Base-by-base conservation (phyloP, 371 early-diverging fungal species). In the Phascolomyces articulosus region DNA sequence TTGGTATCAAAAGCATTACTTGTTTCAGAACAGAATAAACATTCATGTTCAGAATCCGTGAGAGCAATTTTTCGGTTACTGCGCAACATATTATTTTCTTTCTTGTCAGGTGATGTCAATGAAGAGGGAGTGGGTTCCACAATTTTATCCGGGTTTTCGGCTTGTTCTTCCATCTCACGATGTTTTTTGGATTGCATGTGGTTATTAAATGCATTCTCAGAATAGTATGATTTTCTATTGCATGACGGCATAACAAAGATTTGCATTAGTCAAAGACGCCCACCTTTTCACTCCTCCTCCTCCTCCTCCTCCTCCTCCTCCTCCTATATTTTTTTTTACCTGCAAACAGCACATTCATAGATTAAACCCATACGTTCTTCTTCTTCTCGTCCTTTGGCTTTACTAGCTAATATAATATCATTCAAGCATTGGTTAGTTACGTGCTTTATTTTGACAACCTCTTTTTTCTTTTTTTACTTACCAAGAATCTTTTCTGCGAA, bases 121-220 rank as follows among this genome's bases (percentile, higher is more conserved):
- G n/a, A n/a, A n/a, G n/a, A n/a, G n/a, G n/a, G n/a, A n/a, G n/a
- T n/a, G n/a, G n/a, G n/a, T n/a, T n/a, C n/a, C n/a, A n/a, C n/a
- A n/a, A n/a, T n/a, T n/a, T n/a, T n/a, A n/a, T n/a, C n/a, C n/a
- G 16, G 54, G 24, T 8, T 4, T 53, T 53, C 55, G 10, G 41
- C 41, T 55, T 26, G 63, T 29, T 51, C 63, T 41, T 65, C 65
- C 65, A 65, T 66, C 31, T 66, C 63, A 26, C 53, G 63, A 85
- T 99, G 99, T 72, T 95, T 97, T 72, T 92, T 95, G 53, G 95
- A 95, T 21, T 77, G 74, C 34, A 96, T 53, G 72, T 98, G 98
- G 75, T 94, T 96, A 54, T 85, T 79, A 71, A 91, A 96, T 1
- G 93, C 91, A 74, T 96, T 96, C 66, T 95, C 91, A 38, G 91